Evolutionary conservation across 108 stramenopile species (phyloP), one percentile per base, ranked within the genome.

Genomic region (Cylindrotheca fusiformis): DNA sequence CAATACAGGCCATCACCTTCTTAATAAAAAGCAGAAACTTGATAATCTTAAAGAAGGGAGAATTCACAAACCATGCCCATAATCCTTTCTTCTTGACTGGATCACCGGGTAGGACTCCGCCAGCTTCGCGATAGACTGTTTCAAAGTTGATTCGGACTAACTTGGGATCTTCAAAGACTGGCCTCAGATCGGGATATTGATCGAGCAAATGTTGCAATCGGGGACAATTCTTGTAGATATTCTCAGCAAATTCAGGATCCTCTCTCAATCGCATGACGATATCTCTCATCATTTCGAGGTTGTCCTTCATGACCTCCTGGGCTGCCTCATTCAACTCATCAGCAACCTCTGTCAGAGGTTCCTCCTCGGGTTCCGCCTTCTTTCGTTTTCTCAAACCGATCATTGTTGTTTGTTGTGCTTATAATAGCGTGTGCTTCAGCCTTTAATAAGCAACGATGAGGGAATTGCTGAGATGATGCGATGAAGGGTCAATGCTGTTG

Each of bases 81-180:
- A 44, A 60, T 1, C 59, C 66, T 8, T 57, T 28, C 26, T 63
- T 63, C 48, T 66, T 54, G 25, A 71, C 51, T 52, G 68, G 63
- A 32, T 82, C 80, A 48, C 76, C 80, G 6, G 80, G 80, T 3
- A 82, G 48, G 18, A 74, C 58, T 18, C 80, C 80, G 26, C 81
- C 81, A 0, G 77, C 73, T 25, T 78, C 75, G 6, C 52, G 48
- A 48, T 82, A 82, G 29, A 78, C 81, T 44, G 69, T 46, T 33
- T 82, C 81, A 64, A 82, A 82, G 46, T 75, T 76, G 48, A 78
- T 72, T 27, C 74, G 45, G 17, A 82, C 74, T 17, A 82, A 41
- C 17, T 71, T 58, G 18, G 77, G 81, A 36, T 82, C 75, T 36
- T 82, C 77, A 66, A 82, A 82, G 44, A 82, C 63, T 5, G 77